A percentile compares a stretch with the other conserved stretches of the same genome.
Conservation (phyloP, 2,329 filamentous ascomycete genomes). For the Fusarium sp. region DNA sequence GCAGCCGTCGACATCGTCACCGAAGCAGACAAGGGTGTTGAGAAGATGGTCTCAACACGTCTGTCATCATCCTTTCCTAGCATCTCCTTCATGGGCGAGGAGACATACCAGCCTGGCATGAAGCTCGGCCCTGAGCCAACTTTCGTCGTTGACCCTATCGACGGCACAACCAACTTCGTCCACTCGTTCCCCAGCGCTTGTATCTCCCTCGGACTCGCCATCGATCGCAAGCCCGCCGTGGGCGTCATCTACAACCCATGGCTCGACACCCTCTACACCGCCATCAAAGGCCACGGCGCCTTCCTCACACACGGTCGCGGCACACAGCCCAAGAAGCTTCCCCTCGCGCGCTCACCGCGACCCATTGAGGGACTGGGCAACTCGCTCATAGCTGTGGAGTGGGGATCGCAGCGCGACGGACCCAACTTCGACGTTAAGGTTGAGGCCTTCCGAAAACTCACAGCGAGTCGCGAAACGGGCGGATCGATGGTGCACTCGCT, state of each 20-base stretch:
- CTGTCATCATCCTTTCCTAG: conserved; percentile 67
- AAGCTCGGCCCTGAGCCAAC: conserved; percentile 75
- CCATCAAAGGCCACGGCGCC: conserved; percentile 75
- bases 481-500: conserved; percentile 83
- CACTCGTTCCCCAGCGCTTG: conserved; percentile 81
- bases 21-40: conserved; percentile 75
- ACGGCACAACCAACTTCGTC: conserved; percentile 84
- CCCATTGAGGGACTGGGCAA: conserved; percentile 71
- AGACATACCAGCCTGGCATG: conserved; percentile 78
- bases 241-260: conserved; percentile 88
- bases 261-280: conserved; percentile 76
- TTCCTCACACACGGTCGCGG: conserved; percentile 65
- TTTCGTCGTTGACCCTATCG: conserved; percentile 86
- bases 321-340: conserved; percentile 56
- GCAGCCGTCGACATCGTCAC: conserved; percentile 77
- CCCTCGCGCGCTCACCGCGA: conserved; percentile 62
- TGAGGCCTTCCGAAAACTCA: conserved; percentile 73
- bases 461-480: conserved; percentile 69
- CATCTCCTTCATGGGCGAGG: conserved; percentile 79
- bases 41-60: conserved; percentile 69
- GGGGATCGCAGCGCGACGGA: conserved; percentile 77
- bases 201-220: conserved; percentile 80
- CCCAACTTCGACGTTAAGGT: conserved; percentile 79
- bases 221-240: conserved; percentile 72
- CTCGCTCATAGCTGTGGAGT: conserved; percentile 78